Conservation (phyloP, 768 basidiomycete species). For the Russula ochroleuca region DNA sequence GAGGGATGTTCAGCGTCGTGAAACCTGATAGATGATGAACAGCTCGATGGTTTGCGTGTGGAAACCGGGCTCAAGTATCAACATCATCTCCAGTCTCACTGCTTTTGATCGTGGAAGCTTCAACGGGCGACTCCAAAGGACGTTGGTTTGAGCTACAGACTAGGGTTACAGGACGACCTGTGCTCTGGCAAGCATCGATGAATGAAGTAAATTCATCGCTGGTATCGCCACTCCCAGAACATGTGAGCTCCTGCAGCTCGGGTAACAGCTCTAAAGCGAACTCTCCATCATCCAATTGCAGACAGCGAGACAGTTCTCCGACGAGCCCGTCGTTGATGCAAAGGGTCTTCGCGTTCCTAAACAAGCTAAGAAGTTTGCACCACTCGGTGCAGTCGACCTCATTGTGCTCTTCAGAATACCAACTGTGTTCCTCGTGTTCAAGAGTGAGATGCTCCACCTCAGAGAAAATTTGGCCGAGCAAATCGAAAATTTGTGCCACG, state of each 20-base stretch:
- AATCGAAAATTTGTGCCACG: background rate
- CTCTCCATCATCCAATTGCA: background rate
- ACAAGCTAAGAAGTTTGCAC: background rate
- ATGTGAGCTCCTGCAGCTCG: background rate
- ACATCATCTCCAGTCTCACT: no score
- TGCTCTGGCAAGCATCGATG: background rate
- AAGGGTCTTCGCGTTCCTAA: background rate
- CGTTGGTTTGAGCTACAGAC: no score
- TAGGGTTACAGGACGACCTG: background rate
- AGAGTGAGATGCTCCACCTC: background rate
- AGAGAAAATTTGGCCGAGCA: background rate
- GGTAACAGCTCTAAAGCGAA: background rate
- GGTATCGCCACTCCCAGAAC: background rate
- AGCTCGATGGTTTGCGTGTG: no score
- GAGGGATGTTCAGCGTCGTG: no score
- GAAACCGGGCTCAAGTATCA: no score
- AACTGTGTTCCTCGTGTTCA: fast-evolving
- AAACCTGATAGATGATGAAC: no score
- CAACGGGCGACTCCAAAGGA: no score
- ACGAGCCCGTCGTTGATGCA: background rate
- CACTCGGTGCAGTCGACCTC: background rate
- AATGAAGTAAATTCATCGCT: background rate
- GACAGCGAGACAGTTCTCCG: background rate
- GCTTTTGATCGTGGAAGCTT: no score
- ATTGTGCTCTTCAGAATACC: background rate